These are phyloP conservation scores for Acarospora socialis DNA, from an alignment of 2,329 filamentous ascomycete genomes.

Conservation along the genomic window DNA sequence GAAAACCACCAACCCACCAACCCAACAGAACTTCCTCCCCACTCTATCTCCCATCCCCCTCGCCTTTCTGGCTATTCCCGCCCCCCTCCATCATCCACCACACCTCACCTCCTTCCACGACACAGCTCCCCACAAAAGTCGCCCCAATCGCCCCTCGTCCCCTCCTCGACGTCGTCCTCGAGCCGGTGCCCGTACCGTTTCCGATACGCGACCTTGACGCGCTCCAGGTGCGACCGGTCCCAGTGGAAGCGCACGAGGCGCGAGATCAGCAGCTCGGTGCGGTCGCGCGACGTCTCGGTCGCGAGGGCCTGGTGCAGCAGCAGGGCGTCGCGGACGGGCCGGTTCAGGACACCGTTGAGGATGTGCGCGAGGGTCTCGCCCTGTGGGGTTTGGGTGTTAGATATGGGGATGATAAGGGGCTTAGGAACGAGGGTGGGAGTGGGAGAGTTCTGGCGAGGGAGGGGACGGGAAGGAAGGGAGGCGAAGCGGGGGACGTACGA, in stretches of 20 bases:
- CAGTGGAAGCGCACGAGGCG: slow-evolving; percentile 82
- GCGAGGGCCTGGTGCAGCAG: slow-evolving; percentile 82
- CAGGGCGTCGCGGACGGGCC: slow-evolving; percentile 80
- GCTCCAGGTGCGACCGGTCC: slow-evolving; percentile 69
- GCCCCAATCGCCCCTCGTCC: slow-evolving; percentile 62
- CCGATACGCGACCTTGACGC: slow-evolving; percentile 65
- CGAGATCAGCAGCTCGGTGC: slow-evolving; percentile 76
- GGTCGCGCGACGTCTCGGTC: slow-evolving; percentile 55
- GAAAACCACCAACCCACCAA: too few species aligned
- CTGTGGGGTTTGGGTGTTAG: slow-evolving; percentile 32
- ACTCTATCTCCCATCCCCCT: too few species aligned
- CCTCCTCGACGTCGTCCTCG: slow-evolving; percentile 63
- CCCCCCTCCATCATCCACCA: too few species aligned
- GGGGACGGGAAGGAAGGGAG: background rate
- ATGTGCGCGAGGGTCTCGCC: slow-evolving; percentile 91
- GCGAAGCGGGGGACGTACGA: slow-evolving; percentile 47
- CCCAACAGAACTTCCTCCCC: too few species aligned
- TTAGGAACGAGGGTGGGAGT: slow-evolving; percentile 2
- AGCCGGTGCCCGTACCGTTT: slow-evolving; percentile 62
- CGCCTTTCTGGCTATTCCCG: too few species aligned
- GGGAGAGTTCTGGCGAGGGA: slow-evolving; percentile 4
- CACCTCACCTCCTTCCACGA: too few species aligned
- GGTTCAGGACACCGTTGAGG: slow-evolving; percentile 92
- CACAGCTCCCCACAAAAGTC: slow-evolving; percentile 60
- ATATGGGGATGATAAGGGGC: background rate